Conservation (phyloP, 2,329 filamentous ascomycete species). For the Colletotrichum brevisporum region DNA sequence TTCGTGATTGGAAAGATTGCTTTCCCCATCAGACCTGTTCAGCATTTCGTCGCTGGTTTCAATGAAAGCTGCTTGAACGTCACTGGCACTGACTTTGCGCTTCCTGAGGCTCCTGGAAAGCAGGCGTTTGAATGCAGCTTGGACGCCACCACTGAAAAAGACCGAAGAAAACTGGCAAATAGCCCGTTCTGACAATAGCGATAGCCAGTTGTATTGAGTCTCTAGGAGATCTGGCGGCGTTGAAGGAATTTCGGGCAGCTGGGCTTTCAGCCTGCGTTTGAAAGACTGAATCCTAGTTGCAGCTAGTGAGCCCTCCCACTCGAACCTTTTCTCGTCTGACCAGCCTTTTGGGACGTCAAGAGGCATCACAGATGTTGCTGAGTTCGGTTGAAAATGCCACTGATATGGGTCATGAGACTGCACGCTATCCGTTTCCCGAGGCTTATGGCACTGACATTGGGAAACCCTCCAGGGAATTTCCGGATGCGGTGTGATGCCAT, state of each 20-base stretch:
- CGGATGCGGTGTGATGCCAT: background rate
- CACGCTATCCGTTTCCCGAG: background rate
- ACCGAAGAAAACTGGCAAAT: background rate
- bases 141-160: background rate
- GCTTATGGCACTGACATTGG: background rate
- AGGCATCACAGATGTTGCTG: background rate
- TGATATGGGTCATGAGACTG: background rate
- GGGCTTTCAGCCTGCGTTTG: conserved; percentile 8
- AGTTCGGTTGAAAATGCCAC: background rate
- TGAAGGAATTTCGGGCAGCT: background rate
- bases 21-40: no score
- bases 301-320: conserved; percentile 5
- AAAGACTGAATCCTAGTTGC: conserved; percentile 7
- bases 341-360: conserved; percentile 2
- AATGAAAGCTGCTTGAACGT: background rate
- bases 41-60: background rate
- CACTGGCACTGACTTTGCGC: background rate
- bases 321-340: conserved; percentile 1
- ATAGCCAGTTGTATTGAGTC: background rate
- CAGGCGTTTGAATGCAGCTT: background rate
- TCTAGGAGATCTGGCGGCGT: background rate
- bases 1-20: no score
- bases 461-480: background rate
- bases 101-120: background rate
- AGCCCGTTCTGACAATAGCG: conserved; percentile 2